Conservation (phyloP, 2,329 filamentous ascomycete species). For the Dactylellina drechsleri region DNA sequence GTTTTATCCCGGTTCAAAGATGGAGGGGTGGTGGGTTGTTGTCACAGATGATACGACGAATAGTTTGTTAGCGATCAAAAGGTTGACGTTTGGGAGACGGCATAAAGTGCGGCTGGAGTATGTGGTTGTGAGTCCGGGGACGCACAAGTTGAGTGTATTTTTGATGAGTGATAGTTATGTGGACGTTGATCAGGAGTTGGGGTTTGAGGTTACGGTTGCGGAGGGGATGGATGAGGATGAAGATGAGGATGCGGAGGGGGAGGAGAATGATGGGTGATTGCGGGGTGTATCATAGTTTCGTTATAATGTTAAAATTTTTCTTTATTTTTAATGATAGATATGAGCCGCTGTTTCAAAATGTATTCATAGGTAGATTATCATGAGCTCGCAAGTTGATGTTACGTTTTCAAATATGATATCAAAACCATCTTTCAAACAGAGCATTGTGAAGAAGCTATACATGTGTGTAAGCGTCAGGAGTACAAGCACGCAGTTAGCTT, state of each 20-base stretch:
- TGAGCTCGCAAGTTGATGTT: no score
- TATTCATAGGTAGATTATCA: no score
- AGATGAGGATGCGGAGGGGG: conserved; percentile 81
- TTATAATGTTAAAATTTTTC: not conserved
- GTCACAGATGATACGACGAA: conserved; percentile 91
- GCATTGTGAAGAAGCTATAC: no score
- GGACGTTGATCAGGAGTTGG: conserved; percentile 93
- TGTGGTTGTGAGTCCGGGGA: conserved; percentile 82
- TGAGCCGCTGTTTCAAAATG: no score
- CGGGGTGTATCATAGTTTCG: not conserved
- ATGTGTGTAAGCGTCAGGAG: no score
- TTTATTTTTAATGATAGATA: no score
- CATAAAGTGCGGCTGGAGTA: conserved; percentile 86
- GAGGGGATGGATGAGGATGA: conserved; percentile 97
- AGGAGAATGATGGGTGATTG: conserved; percentile 58
- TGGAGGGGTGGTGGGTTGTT: conserved; percentile 98
- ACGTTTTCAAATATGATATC: no score
- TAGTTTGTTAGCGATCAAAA: conserved; percentile 90
- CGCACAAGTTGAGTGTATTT: conserved; percentile 88
- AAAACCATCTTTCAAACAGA: no score
- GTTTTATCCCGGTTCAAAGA: conserved; percentile 90
- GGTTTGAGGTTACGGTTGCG: conserved; percentile 83
- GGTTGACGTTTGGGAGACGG: conserved; percentile 83
- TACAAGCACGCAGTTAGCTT: no score
- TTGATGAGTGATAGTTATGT: conserved; percentile 98